Evolutionary conservation across 2,329 filamentous ascomycete species (phyloP).

Genomic region (Plenodomus tracheiphilus): DNA sequence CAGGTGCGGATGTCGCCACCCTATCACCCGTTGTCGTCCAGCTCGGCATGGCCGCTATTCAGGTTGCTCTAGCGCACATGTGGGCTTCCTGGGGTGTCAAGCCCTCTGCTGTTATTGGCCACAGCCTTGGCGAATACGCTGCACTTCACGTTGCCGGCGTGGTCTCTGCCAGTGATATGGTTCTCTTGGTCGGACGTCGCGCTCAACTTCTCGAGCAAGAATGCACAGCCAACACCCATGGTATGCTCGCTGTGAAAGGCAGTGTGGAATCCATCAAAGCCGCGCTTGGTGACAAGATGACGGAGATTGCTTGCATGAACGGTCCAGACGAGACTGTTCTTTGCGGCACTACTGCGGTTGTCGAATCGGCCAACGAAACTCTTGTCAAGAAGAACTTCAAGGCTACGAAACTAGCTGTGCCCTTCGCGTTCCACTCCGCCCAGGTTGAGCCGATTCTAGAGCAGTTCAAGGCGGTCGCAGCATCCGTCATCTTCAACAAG

Average conservation of each 20-base stretch:
- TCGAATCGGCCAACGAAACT: conserved; percentile 56
- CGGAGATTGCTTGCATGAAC: conserved; percentile 73
- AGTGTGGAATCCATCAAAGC: conserved; percentile 57
- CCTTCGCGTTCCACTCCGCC: conserved; percentile 68
- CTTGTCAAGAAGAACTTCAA: conserved; percentile 61
- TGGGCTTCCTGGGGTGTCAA: conserved; percentile 59
- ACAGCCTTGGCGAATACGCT: conserved; percentile 73
- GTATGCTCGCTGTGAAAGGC: conserved; percentile 64
- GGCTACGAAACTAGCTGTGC: conserved; percentile 64
- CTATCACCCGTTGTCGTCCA: conserved; percentile 57
- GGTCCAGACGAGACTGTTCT: conserved; percentile 75
- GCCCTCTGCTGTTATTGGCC: conserved; percentile 56
- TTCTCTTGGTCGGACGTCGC: conserved; percentile 71
- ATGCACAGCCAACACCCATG: conserved; percentile 68
- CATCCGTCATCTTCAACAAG: conserved; percentile 59
- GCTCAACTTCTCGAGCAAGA: conserved; percentile 66
- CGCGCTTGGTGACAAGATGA: conserved; percentile 54
- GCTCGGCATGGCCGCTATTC: conserved; percentile 57
- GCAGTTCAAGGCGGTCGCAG: conserved; percentile 60
- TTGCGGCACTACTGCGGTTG: conserved; percentile 63
- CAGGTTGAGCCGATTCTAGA: conserved; percentile 67
- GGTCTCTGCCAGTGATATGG: conserved; percentile 69
- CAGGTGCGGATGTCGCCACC: conserved; percentile 53
- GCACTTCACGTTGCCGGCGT: conserved; percentile 72
- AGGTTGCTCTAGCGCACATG: conserved; percentile 57